phyloP scores from a whole-genome alignment of 306 rosid genomes.

The Malus fusca region DNA sequence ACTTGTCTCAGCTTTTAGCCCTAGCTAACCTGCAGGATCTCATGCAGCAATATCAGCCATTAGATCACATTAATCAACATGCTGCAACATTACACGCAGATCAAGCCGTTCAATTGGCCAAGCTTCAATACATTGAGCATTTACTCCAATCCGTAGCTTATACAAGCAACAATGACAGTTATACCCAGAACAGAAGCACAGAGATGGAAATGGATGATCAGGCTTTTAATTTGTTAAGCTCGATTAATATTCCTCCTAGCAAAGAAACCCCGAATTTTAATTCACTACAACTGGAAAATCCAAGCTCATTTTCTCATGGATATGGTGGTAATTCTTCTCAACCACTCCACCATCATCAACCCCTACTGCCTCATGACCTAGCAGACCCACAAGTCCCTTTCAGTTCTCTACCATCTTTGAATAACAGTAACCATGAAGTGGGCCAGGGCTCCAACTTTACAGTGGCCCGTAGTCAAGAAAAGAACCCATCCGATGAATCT shows the following conservation, averaged over 20 bases:
- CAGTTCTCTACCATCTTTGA: conserved; percentile 52
- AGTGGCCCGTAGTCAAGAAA: conserved; percentile 36
- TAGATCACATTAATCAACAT: conserved; percentile 33
- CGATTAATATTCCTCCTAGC: conserved; percentile 16
- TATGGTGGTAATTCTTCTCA: conserved; percentile 27
- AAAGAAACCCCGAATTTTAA: conserved; percentile 25
- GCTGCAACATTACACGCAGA: conserved; percentile 42
- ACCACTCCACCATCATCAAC: conserved; percentile 68
- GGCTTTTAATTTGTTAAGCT: conserved; percentile 25
- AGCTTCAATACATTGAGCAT: conserved; percentile 46
- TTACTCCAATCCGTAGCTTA: conserved; percentile 43
- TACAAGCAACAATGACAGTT: conserved; percentile 16
- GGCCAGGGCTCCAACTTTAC: conserved; percentile 41
- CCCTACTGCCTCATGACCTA: conserved; percentile 19
- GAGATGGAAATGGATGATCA: conserved; percentile 10
- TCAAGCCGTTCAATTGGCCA: conserved; percentile 45
- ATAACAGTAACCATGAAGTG: conserved; percentile 18
- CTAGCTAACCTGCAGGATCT: conserved; percentile 54
- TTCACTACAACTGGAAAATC: conserved; percentile 14
- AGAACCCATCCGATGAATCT: conserved; percentile 20
- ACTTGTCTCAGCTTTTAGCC: conserved; percentile 53
- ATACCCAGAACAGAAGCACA: neutral
- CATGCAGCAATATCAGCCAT: conserved; percentile 27
- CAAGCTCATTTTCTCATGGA: conserved; percentile 34
- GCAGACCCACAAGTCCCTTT: conserved; percentile 67